Percentiles rank a stretch among this genome's conserved stretches.
These are phyloP conservation scores for Scleroderma citrinum DNA, from an alignment of 768 basidiomycete genomes.

Conservation along the genomic window DNA sequence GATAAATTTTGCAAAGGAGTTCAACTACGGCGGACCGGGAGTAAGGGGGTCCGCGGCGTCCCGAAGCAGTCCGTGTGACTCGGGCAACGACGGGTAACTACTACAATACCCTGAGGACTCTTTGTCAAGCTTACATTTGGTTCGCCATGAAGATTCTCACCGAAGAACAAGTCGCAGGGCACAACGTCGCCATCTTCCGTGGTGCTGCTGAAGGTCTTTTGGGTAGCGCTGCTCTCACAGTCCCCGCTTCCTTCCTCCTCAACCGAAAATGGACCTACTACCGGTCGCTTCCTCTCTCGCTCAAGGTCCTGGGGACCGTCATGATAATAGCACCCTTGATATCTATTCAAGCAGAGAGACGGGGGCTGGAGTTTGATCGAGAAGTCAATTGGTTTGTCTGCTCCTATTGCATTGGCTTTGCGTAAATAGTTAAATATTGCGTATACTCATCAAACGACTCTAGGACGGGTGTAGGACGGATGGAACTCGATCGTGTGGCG, in stretches of 20 bases:
- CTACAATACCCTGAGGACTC: too few species aligned
- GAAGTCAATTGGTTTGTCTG: conserved; percentile 48
- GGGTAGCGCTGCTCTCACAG: conserved; percentile 41
- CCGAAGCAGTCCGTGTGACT: too few species aligned
- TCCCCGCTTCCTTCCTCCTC: conserved; percentile 46
- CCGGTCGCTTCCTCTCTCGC: conserved; percentile 54
- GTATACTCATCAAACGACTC: neutral
- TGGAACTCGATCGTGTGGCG: conserved; percentile 46
- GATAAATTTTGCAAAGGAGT: too few species aligned
- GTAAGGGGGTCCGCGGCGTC: too few species aligned
- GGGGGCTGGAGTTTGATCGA: conserved; percentile 58
- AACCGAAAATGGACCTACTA: conserved; percentile 54
- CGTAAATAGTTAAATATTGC: neutral
- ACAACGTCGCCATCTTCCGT: conserved; percentile 49
- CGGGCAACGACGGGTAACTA: too few species aligned
- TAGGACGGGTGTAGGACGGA: conserved; percentile 39
- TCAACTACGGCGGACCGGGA: too few species aligned
- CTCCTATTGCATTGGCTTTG: neutral
- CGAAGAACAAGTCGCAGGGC: conserved; percentile 47
- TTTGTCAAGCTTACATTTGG: neutral
- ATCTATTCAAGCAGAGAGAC: conserved; percentile 70
- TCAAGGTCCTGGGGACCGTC: conserved; percentile 68
- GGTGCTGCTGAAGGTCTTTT: conserved; percentile 56
- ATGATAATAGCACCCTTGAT: conserved; percentile 60
- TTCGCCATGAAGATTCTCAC: conserved; percentile 26